Evolutionary conservation across 192 early-diverging fungal genomes (phyloP), one percentile per base, ranked within the genome.

Genomic region (Backusella sp.): DNA sequence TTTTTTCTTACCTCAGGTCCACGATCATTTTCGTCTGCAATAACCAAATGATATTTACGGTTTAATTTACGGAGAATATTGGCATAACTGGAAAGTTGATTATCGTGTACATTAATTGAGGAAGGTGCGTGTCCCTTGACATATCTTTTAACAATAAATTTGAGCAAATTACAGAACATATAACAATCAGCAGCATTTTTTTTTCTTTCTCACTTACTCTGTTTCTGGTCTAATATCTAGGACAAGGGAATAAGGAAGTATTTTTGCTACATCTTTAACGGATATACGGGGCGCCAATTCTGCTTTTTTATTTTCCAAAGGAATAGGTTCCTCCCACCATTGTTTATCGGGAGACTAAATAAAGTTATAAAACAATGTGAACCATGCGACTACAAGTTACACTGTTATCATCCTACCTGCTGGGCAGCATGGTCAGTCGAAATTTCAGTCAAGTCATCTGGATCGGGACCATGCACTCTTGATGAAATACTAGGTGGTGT

Each of bases 401-500:
- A 62, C 56, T 23, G 19, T 69, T 21, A 32, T 32, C 32, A 3
- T 32, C 32, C 32, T 21, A 39, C 37, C n/a, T 69, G 35, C 41
- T 69, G 68, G 9, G 9, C 19, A 23, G 37, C 15, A 49, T 71
- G 42, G 15, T 36, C 26, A 35, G 70, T 68, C 30, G 56, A 69
- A n/a, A 68, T 0, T 42, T 32, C 67, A 34, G 65, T 35, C 56
- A 62, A 62, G 56, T 28, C 56, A 62, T 70, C 72, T 59, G 67
- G 81, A n/a, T 86, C 77, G 0, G 80, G 74, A 7, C 82, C 76
- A 73, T 80, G 76, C 14, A 79, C 77, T 28, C 77, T 71, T 37
- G 74, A 73, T 11, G 86, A 75, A 1, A 91, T 74, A 11, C 90
- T 90, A 4, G 89, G 89, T 2, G 93, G 93, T 7, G 92, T 93